These are phyloP conservation scores for Flaveria robusta DNA, from an alignment of 129 eudicot genomes.

Conservation along the genomic window DNA sequence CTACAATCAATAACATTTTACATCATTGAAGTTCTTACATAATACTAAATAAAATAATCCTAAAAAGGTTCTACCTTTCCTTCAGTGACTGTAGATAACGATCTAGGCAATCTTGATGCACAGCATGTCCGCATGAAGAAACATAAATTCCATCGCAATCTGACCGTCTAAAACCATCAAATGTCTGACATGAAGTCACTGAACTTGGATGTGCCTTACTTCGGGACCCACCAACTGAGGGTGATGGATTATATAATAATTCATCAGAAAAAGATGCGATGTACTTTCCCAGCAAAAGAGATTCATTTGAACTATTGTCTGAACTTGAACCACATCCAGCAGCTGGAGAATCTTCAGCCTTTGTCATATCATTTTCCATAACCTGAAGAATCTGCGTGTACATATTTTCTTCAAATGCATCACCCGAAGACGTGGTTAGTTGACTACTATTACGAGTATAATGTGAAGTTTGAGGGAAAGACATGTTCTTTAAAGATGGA, in stretches of 20 bases:
- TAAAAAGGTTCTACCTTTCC: conserved; percentile 62
- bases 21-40: background rate
- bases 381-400: conserved; percentile 47
- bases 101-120: conserved; percentile 95
- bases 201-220: conserved; percentile 47
- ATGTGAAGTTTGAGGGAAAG: conserved; percentile 44
- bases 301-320: conserved; percentile 37
- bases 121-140: conserved; percentile 99
- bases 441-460: conserved; percentile 41
- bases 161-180: conserved; percentile 66
- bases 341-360: conserved; percentile 31
- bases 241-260: conserved; percentile 46
- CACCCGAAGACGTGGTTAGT: conserved; percentile 48
- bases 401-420: conserved; percentile 66
- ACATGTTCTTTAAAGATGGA: conserved; percentile 54
- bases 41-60: background rate
- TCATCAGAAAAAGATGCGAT: conserved; percentile 68
- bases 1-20: conserved; percentile 39
- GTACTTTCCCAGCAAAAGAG: conserved; percentile 83
- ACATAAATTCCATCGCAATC: conserved; percentile 74
- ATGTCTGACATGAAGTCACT: conserved; percentile 29
- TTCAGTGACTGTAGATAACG: conserved; percentile 83
- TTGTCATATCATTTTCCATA: conserved; percentile 27
- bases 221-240: conserved; percentile 48
- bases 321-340: conserved; percentile 36